These are phyloP conservation scores for Populus davidiana DNA, from an alignment of 345 rosid species.

Conservation along the genomic window DNA sequence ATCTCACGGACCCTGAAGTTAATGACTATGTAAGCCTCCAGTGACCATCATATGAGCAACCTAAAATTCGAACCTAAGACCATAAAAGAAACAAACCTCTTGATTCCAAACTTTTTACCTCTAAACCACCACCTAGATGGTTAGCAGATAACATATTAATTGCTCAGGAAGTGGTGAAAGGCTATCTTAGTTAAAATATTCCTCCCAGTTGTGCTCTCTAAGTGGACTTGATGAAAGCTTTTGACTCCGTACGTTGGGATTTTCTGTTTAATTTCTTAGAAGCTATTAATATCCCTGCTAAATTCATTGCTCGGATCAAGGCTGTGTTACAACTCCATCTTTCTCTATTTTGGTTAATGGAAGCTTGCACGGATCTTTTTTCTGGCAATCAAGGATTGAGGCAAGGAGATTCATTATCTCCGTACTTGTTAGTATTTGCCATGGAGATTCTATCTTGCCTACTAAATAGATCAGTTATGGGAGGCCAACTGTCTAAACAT, in stretches of 20 bases:
- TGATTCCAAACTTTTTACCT: no score
- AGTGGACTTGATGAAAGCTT: neutral
- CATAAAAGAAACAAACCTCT: no score
- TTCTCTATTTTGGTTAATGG: neutral
- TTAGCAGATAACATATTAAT: neutral
- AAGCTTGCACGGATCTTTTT: neutral
- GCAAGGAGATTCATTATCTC: neutral
- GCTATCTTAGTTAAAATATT: neutral
- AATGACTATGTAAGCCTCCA: no score
- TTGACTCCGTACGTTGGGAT: neutral
- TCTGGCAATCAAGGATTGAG: neutral
- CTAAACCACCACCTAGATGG: no score
- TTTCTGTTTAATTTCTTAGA: neutral
- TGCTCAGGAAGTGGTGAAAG: neutral
- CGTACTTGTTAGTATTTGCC: neutral
- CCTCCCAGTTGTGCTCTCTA: neutral
- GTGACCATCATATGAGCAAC: no score
- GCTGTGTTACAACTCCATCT: neutral
- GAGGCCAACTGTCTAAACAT: neutral
- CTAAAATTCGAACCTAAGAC: no score
- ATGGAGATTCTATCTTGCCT: neutral
- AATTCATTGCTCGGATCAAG: neutral
- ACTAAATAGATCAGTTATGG: neutral
- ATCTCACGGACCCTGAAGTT: no score
- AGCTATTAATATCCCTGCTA: neutral